Conservation (phyloP, 257 asterid genomes). For the Datura wrightii region DNA sequence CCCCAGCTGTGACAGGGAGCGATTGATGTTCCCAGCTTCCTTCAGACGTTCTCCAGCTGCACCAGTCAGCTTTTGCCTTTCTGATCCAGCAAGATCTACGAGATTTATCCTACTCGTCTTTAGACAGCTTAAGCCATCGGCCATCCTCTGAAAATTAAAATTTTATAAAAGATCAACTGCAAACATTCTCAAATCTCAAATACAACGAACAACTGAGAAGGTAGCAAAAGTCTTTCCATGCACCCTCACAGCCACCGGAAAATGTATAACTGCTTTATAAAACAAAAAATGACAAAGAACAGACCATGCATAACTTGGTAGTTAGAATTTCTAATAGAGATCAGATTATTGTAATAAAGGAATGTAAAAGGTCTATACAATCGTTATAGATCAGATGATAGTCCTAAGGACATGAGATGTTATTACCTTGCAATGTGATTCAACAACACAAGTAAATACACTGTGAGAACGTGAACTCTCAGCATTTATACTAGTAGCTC, state of each 20-base stretch:
- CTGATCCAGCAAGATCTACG: constrained; percentile 99
- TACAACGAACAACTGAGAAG: background rate
- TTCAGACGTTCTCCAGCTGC: constrained; percentile 99
- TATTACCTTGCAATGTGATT: constrained; percentile 93
- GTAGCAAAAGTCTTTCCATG: background rate
- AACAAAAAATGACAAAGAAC: constrained; percentile 19
- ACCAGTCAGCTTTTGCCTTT: constrained; percentile 97
- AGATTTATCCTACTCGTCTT: constrained; percentile 92
- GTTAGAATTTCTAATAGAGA: background rate
- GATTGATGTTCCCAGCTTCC: constrained; percentile 98
- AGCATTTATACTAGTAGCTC: constrained; percentile 89
- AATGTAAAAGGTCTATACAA: background rate
- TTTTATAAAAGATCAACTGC: constrained; percentile 30
- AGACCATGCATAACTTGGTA: background rate
- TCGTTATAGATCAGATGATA: constrained; percentile 15
- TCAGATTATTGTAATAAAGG: background rate
- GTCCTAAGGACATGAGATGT: constrained; percentile 24
- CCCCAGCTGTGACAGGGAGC: constrained; percentile 99
- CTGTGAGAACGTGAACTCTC: constrained; percentile 99
- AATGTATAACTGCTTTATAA: background rate
- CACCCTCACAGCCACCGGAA: background rate
- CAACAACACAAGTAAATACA: constrained; percentile 95
- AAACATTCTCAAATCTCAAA: constrained; percentile 27
- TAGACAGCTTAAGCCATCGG: constrained; percentile 83
- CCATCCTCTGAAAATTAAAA: constrained; percentile 62